These are phyloP conservation scores for Myrica gale DNA, from an alignment of 306 rosid species.

Conservation along the genomic window DNA sequence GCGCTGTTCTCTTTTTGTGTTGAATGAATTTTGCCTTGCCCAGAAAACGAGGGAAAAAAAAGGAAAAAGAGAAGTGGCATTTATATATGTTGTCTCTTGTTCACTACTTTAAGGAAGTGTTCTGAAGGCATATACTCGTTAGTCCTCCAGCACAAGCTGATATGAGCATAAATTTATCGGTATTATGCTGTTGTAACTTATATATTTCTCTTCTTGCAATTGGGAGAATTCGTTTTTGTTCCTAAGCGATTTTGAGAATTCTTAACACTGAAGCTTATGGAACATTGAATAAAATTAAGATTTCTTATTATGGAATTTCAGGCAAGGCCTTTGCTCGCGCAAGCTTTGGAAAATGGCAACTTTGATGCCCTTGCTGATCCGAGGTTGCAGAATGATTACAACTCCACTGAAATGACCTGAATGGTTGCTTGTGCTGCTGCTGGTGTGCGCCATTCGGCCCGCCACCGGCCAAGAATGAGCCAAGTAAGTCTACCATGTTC, in stretches of 20 bases:
- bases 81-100: too few relatives aligned
- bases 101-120: neutral
- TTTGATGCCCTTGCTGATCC: constrained; percentile 47
- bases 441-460: constrained; percentile 53
- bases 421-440: constrained; percentile 59
- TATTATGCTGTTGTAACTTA: neutral
- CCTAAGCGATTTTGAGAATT: neutral
- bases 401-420: constrained; percentile 44
- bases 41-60: too few relatives aligned
- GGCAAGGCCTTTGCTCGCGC: constrained; percentile 70
- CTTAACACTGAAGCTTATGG: constrained; percentile 3
- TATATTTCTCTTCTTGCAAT: too few relatives aligned
- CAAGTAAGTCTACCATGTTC: constrained; percentile 36
- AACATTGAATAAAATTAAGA: neutral
- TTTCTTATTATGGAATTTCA: constrained; percentile 28
- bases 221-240: too few relatives aligned
- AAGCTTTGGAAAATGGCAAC: constrained; percentile 49
- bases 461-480: constrained; percentile 62
- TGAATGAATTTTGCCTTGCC: too few relatives aligned
- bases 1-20: too few relatives aligned
- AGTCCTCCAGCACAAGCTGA: neutral
- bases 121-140: neutral
- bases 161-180: neutral
- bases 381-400: constrained; percentile 45
- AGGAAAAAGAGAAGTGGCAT: too few relatives aligned